Evolutionary conservation across 495 filamentous ascomycete species (phyloP).

Genomic region (Talaromyces proteolyticus): DNA sequence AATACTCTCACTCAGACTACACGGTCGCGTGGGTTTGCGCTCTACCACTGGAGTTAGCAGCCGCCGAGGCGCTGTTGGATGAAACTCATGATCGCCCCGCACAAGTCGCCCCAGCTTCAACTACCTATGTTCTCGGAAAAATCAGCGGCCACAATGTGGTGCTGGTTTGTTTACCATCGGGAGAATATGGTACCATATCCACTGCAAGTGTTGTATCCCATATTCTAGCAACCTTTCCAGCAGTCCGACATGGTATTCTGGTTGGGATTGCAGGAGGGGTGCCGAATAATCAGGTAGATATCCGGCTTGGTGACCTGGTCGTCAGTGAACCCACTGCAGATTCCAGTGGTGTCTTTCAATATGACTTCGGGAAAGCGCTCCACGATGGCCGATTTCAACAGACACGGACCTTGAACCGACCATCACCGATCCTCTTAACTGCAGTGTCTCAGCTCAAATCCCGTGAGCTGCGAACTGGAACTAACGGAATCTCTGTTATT

Average conservation of each 20-base stretch:
- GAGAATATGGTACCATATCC: conserved; percentile 13
- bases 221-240: conserved; percentile 24
- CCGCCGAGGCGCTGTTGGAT: too few relatives aligned
- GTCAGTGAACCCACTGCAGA: conserved; percentile 25
- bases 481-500: conserved; percentile 9
- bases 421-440: conserved; percentile 16
- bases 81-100: too few relatives aligned
- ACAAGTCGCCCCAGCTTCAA: too few relatives aligned
- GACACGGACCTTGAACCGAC: conserved; percentile 25
- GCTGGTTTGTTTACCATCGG: conserved; percentile 20
- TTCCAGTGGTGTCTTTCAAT: conserved; percentile 33
- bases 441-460: conserved; percentile 16
- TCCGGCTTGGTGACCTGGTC: conserved; percentile 38
- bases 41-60: too few relatives aligned
- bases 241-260: conserved; percentile 30
- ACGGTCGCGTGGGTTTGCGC: too few relatives aligned
- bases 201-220: conserved; percentile 23
- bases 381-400: conserved; percentile 16
- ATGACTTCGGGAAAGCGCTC: conserved; percentile 28
- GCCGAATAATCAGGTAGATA: conserved; percentile 24
- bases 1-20: too few relatives aligned
- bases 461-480: conserved; percentile 1
- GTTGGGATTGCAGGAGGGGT: conserved; percentile 33
- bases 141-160: conserved; percentile 27
- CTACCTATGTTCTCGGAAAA: too few relatives aligned